phyloP scores from a whole-genome alignment of 768 basidiomycete species.

The Tephrocybe sp. region DNA sequence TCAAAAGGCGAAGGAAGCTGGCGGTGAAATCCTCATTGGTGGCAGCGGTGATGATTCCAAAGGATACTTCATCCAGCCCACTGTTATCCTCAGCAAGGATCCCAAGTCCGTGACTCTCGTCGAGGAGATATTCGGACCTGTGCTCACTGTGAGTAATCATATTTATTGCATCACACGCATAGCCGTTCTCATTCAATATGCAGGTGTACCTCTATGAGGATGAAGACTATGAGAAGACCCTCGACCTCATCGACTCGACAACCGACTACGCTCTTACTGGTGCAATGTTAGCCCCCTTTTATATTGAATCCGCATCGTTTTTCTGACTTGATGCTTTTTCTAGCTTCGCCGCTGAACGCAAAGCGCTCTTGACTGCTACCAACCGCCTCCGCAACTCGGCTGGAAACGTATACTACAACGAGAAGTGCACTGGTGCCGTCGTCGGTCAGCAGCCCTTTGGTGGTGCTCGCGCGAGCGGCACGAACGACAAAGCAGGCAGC shows the following conservation, averaged over 20 bases:
- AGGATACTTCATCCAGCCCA: conserved; percentile 93
- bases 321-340: conserved; percentile 4
- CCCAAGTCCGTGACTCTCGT: conserved; percentile 86
- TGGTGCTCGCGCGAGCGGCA: conserved; percentile 88
- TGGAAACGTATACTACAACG: conserved; percentile 97
- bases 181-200: conserved; percentile 1
- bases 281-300: conserved; percentile 61
- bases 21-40: conserved; percentile 87
- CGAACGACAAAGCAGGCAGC: conserved; percentile 96
- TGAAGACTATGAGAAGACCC: conserved; percentile 78
- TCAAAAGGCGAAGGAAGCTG: conserved; percentile 80
- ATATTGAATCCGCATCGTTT: conserved; percentile 2
- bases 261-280: conserved; percentile 94
- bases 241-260: conserved; percentile 82
- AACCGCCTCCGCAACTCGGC: conserved; percentile 86
- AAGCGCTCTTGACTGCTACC: conserved; percentile 75
- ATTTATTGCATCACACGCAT: background rate
- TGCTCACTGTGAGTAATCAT: conserved; percentile 66
- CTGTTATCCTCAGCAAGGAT: conserved; percentile 89
- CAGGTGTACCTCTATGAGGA: conserved; percentile 90
- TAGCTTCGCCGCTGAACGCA: conserved; percentile 83
- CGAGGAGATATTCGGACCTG: conserved; percentile 97
- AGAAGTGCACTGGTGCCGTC: conserved; percentile 97
- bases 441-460: conserved; percentile 99
- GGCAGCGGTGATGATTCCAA: conserved; percentile 88